Base-by-base conservation (phyloP, 2,329 filamentous ascomycete species). In the Arthrinium puccinioides region DNA sequence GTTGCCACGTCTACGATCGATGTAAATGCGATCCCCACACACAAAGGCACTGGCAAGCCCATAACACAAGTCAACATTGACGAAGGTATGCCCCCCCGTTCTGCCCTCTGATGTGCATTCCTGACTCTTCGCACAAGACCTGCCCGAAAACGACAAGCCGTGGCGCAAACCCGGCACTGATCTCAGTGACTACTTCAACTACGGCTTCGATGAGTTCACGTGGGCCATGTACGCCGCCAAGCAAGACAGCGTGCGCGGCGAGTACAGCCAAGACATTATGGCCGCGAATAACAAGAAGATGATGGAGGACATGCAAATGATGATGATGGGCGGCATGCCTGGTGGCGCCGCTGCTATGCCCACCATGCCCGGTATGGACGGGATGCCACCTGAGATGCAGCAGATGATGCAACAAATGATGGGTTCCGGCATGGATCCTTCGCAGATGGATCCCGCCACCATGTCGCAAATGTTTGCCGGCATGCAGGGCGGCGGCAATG, bases 131-230 rank as follows among this genome's bases (percentile, higher is more conserved):
- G n/a, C n/a, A n/a, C n/a, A 43, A 74, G 78, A 83, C 52, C 75
- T 89, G 15, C 73, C 79, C 25, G 82, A 86, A 7, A 87, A 88
- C 52, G 85, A 89, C 45, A 97, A 96, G 60, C 89, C 90, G 14
- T 98, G 92, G 92, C 82, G 92, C 30, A 82, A 89, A 46, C 92
- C 92, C 0, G 92, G 92, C 32, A 89, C 90, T 9, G 92, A 98
- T 54, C 79, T 95, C 38, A 92, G 85, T 42, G 92, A 98, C 59
- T 97, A 94, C 65, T 97, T 97, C 76, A 97, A 97, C 68, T 97
- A 97, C 62, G 90, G 90, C 41, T 97, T 97, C 56, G 90, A 97
- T 63, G 90, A 97, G 62, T 97, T 96, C 62, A 95, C 89, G 1
- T 98, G 92, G 92, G 85, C 89, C 6, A 76, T 89, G 37, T 98